Percentiles rank a stretch among this genome's conserved stretches.
These are phyloP conservation scores for Thozetella sp. DNA, from an alignment of 495 filamentous ascomycete genomes.

Conservation along the genomic window DNA sequence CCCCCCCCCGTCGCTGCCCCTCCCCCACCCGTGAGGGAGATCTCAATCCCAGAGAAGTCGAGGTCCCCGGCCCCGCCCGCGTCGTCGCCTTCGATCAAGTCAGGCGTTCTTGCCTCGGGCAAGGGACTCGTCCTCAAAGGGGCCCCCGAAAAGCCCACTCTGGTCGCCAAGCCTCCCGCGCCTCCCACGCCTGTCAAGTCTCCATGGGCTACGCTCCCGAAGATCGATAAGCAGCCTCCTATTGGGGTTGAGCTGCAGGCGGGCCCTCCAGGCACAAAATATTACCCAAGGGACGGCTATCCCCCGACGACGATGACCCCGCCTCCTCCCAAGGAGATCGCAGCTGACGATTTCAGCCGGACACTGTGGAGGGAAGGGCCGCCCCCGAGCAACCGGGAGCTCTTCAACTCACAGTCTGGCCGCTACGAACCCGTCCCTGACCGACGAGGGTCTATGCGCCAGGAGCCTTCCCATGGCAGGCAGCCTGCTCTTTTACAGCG, in stretches of 20 bases:
- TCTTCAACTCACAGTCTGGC: conserved; percentile 93
- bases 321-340: conserved; percentile 74
- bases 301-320: conserved; percentile 32
- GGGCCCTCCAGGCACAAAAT: conserved; percentile 22
- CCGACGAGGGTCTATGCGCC: conserved; percentile 64
- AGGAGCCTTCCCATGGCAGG: conserved; percentile 58
- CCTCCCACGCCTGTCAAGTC: conserved; percentile 78
- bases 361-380: conserved; percentile 73
- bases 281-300: conserved; percentile 25
- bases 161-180: conserved; percentile 77
- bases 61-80: conserved; percentile 35
- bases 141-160: conserved; percentile 70
- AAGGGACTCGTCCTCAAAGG: conserved; percentile 66
- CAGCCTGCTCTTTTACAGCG: conserved; percentile 84
- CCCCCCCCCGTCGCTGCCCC: conserved; percentile 11
- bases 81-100: conserved; percentile 35
- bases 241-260: conserved; percentile 48
- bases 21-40: conserved; percentile 14
- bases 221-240: conserved; percentile 79
- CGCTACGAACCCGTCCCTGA: conserved; percentile 90
- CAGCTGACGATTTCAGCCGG: conserved; percentile 91
- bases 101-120: conserved; percentile 40
- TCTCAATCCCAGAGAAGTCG: conserved; percentile 28
- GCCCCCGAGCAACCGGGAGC: conserved; percentile 61
- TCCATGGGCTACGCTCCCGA: conserved; percentile 86